Percentiles rank a stretch among this genome's conserved stretches.
phyloP scores from a whole-genome alignment of 2,329 filamentous ascomycete species.

The Trichoderma atroviride region DNA sequence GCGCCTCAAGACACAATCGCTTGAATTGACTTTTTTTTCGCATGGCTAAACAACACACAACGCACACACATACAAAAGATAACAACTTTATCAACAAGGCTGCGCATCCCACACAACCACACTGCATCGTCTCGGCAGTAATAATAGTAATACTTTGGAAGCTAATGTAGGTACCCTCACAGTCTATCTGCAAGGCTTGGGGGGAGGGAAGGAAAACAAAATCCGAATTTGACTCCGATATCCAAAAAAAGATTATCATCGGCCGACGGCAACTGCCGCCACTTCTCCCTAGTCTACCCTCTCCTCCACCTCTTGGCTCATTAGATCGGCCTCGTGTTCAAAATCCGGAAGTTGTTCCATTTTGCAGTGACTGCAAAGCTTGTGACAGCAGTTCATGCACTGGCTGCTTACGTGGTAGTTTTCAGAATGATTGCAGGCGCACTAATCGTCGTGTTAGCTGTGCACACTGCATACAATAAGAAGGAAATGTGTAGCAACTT shows the following conservation, averaged over 20 bases:
- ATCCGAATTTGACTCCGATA: background rate
- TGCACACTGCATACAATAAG: background rate
- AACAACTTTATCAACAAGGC: background rate
- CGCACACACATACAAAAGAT: background rate
- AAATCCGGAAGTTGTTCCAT: conserved; percentile 7
- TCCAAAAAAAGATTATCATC: background rate
- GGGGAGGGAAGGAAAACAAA: background rate
- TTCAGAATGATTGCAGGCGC: conserved; percentile 26
- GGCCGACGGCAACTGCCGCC: background rate
- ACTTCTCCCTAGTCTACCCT: background rate
- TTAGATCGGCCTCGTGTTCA: background rate
- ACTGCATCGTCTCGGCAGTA: background rate
- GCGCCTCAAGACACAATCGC: conserved; percentile 7
- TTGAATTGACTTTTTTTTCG: background rate
- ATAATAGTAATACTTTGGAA: background rate
- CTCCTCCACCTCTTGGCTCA: background rate
- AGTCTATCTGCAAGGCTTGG: background rate
- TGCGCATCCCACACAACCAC: background rate
- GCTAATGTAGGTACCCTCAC: background rate
- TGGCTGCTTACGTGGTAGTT: background rate
- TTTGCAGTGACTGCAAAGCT: conserved; percentile 13
- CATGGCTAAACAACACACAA: background rate
- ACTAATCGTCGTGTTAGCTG: conserved; percentile 28
- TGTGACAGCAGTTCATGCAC: conserved; percentile 26
- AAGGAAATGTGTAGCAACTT: conserved; percentile 28